Evolutionary conservation across 1,139 yeast genomes (phyloP).

Genomic region (Suhomyces ambrosiae): DNA sequence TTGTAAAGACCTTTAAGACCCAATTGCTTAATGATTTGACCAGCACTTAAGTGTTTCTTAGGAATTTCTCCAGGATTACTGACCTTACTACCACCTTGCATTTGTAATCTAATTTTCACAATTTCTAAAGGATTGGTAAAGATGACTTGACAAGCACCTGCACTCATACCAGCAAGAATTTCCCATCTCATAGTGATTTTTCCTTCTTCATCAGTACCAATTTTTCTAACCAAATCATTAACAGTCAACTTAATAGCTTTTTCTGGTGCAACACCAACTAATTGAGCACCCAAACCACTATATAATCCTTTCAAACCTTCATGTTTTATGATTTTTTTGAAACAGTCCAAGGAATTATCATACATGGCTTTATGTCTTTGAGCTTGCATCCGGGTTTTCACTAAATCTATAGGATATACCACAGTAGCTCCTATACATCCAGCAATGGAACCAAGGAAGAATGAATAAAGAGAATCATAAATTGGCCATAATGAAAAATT

Average conservation of each 20-base stretch:
- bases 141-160: conserved; percentile 96
- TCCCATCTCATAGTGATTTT: conserved; percentile 71
- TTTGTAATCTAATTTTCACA: conserved; percentile 92
- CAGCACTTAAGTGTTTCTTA: conserved; percentile 56
- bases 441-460: conserved; percentile 88
- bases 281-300: conserved; percentile 91
- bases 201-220: conserved; percentile 63
- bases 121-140: conserved; percentile 96
- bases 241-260: conserved; percentile 96
- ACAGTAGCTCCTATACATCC: conserved; percentile 98
- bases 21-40: conserved; percentile 72
- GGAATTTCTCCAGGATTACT: conserved; percentile 48
- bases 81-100: conserved; percentile 74
- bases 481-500: conserved; percentile 56
- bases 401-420: conserved; percentile 96
- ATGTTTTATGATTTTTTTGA: conserved; percentile 67
- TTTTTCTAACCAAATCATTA: conserved; percentile 81
- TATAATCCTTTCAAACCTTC: conserved; percentile 92
- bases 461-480: conserved; percentile 85
- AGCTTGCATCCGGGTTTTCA: conserved; percentile 97
- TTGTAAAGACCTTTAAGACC: conserved; percentile 87
- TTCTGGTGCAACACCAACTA: conserved; percentile 97
- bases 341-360: conserved; percentile 84
- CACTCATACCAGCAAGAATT: conserved; percentile 84
- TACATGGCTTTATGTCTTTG: conserved; percentile 77